These are phyloP conservation scores for Salix brachista DNA, from an alignment of 345 rosid genomes.

Conservation along the genomic window DNA sequence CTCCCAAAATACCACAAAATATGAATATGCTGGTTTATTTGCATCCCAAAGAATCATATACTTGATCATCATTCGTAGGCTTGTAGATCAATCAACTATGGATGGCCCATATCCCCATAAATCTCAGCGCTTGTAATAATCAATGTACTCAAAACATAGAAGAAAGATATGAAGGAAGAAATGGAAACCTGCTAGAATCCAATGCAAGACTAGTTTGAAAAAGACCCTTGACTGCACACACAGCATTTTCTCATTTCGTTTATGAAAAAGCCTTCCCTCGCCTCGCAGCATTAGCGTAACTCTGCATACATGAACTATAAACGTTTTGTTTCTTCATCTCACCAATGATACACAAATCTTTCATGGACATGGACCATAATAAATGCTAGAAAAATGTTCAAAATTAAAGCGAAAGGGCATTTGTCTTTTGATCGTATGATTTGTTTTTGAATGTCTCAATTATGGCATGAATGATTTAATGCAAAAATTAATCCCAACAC, in stretches of 20 bases:
- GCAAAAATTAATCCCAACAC: not conserved
- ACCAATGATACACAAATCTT: conserved; percentile 7
- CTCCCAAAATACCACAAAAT: no score
- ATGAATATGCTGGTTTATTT: no score
- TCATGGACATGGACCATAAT: conserved; percentile 30
- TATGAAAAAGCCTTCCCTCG: not conserved
- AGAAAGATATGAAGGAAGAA: not conserved
- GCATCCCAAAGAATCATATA: not conserved
- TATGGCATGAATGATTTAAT: no score
- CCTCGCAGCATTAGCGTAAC: not conserved
- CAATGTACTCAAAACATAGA: not conserved
- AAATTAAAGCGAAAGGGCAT: conserved; percentile 19
- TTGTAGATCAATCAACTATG: not conserved
- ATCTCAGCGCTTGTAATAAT: not conserved
- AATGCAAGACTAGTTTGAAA: conserved; percentile 30
- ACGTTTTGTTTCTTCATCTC: conserved; percentile 19
- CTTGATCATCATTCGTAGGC: not conserved
- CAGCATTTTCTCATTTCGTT: conserved; percentile 8
- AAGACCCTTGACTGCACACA: conserved; percentile 32
- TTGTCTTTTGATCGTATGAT: not conserved
- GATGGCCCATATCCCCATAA: not conserved
- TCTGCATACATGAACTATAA: not conserved
- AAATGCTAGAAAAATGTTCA: conserved; percentile 9
- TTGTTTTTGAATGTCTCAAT: no score
- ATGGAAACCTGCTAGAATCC: conserved; percentile 34